Evolutionary conservation across 148 eudicot genomes (phyloP), one percentile per base, ranked within the genome.

Genomic region (Heliosperma pusillum): DNA sequence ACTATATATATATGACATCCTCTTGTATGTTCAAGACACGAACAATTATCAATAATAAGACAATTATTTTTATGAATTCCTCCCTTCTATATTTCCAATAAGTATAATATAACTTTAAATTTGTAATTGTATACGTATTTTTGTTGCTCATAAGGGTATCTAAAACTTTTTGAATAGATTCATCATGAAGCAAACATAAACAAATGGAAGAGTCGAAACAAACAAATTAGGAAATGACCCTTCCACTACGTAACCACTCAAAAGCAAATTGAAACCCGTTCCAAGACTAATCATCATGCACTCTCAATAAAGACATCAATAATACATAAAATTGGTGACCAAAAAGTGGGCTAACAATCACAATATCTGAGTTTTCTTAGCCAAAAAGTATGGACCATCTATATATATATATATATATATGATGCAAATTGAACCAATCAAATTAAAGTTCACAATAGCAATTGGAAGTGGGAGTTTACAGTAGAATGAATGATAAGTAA

Each of bases 311-410:
- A 7, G 42, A 36, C 42, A 36, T 36, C 9, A 36, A 36, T 21
- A 42, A 20, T 36, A 67, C 20, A 27, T 17, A 72, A n/a, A 57
- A 30, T 55, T 71, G 45, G 25, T 71, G 22, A 55, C 61, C 64
- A 20, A 72, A 72, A 57, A 57, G 64, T 72, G 8, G 65, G 72
- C n/a, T 72, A 29, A 56, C 65, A 40, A 57, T 72, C 50, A 56
- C 65, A 40, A 57, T 72, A 58, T 56, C 50, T 72, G n/a, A 59
- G 66, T 29, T 57, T 24, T 9, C 25, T 57, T 72, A 72, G 64
- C 65, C 24, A 1, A 57, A n/a, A n/a, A 26, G 76, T 22, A 73
- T 60, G 76, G 76, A 60, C 76, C 68, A n/a, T n/a, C n/a, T n/a
- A n/a, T n/a, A n/a, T n/a, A n/a, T n/a, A n/a, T n/a, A n/a, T n/a